Percentiles rank a stretch among this genome's conserved stretches.
phyloP scores from a whole-genome alignment of 768 basidiomycete genomes.

The Clavaria fumosa region DNA sequence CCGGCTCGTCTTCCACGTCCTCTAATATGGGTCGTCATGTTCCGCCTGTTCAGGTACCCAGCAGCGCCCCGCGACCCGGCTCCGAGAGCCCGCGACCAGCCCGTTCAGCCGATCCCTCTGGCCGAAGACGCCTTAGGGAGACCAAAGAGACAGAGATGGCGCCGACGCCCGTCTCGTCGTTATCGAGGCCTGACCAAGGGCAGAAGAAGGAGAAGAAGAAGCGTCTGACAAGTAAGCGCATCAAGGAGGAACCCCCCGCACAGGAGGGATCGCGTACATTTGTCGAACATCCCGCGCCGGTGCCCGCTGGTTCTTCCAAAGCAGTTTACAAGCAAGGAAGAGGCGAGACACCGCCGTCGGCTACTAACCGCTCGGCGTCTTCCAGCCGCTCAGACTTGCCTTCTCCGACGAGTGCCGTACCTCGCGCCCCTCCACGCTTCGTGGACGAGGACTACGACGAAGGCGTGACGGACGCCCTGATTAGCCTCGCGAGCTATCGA shows the following conservation, averaged over 20 bases:
- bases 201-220: conserved; percentile 46
- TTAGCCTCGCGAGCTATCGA: conserved; percentile 43
- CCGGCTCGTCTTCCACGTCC: conserved; percentile 27
- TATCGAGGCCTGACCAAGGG: conserved; percentile 19
- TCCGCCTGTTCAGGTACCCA: conserved; percentile 18
- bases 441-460: conserved; percentile 95
- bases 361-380: conserved; percentile 50
- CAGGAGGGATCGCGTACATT: conserved; percentile 32
- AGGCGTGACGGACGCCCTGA: conserved; percentile 66
- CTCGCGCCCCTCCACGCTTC: conserved; percentile 45
- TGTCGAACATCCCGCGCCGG: conserved; percentile 18
- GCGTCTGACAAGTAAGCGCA: conserved; percentile 22
- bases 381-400: conserved; percentile 53
- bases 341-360: conserved; percentile 38
- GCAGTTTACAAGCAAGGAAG: conserved; percentile 23
- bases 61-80: too few relatives aligned
- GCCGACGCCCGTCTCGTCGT: conserved; percentile 10
- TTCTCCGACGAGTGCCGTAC: conserved; percentile 48
- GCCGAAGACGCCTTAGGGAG: too few relatives aligned
- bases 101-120: too few relatives aligned
- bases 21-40: too few relatives aligned
- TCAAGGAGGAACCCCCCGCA: conserved; percentile 32
- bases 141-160: conserved; percentile 35
- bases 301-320: conserved; percentile 15
- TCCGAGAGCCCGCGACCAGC: too few relatives aligned